phyloP scores from a whole-genome alignment of 1,139 yeast genomes.

The Pichia kudriavzevii region DNA sequence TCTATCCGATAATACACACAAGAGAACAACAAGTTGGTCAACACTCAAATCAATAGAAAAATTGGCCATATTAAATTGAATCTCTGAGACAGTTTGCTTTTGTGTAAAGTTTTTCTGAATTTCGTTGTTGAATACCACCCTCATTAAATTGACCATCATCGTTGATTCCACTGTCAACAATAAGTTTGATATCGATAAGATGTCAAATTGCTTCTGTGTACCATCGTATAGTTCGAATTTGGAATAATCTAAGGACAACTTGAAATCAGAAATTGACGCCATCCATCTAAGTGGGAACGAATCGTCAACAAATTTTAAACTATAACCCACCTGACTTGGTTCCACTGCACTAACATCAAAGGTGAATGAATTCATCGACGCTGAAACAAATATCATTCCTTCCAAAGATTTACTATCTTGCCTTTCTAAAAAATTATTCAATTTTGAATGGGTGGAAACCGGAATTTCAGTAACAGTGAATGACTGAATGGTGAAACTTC shows the following conservation, averaged over 20 bases:
- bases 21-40: constrained; percentile 21
- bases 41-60: constrained; percentile 22
- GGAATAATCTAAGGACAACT: constrained; percentile 33
- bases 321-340: constrained; percentile 49
- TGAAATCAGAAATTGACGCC: constrained; percentile 34
- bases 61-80: constrained; percentile 19
- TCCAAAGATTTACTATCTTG: constrained; percentile 9
- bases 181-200: constrained; percentile 46
- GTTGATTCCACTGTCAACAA: constrained; percentile 51
- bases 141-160: constrained; percentile 27
- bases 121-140: constrained; percentile 12
- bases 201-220: constrained; percentile 28
- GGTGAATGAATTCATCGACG: constrained; percentile 28
- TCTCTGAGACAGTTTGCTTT: constrained; percentile 15
- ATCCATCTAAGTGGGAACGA: constrained; percentile 52
- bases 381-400: constrained; percentile 28
- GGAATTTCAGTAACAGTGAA: constrained; percentile 20
- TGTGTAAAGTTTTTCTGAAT: constrained; percentile 3
- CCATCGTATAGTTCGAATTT: constrained; percentile 17
- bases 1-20: constrained; percentile 11
- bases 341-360: constrained; percentile 30
- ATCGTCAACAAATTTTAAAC: constrained; percentile 41
- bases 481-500: constrained; percentile 14
- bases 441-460: constrained; percentile 5
- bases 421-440: constrained; percentile 5